Evolutionary conservation across 2,329 filamentous ascomycete genomes (phyloP), one percentile per base, ranked within the genome.

Genomic region (Xylariales sp.): DNA sequence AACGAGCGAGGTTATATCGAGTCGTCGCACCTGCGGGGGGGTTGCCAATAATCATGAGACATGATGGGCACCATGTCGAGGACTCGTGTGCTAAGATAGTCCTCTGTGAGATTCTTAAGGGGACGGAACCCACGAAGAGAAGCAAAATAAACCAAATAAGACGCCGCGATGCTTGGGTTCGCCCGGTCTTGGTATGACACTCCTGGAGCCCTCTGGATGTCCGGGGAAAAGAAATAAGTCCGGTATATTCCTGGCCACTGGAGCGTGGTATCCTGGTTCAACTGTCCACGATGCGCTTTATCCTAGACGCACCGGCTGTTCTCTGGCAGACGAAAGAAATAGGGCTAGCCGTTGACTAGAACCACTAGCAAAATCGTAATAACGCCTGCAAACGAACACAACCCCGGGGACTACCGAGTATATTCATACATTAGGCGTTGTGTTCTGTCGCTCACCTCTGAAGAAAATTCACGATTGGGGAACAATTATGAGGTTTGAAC

Each of bases 1-100:
- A 65, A 69, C 68, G 60, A 67, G 64, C 66, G 64, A 69, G 65
- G 65, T 71, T 67, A 45, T 62, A 61, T 71, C 69, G 66, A 70
- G 72, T 73, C 67, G 76, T 79, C 84, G 82, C 83, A 87, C 85
- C 84, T 87, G 79, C 83, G 84, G 72, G 82, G 79, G 71, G 83
- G 76, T 71, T 82, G 81, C 85, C 85, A 87, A 65, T 83, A 81
- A 73, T 83, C 81, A 77, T 81, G 82, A 69, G 83, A 78, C 77
- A 81, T 80, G 74, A 79, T 78, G 72, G 83, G 75, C 70, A 78
- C 80, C 75, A 81, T 82, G 78, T 85, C 69, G 81, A 79, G 80
- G 83, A 80, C 62, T 84, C 82, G 74, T 82, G 80, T 62, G 71
- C 71, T 68, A 72, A 65, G 69, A 75, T 71, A 50, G 62, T 64